A percentile compares a stretch with the other conserved stretches of the same genome.
These are phyloP conservation scores for Atkinsonella texensis DNA, from an alignment of 2,329 filamentous ascomycete species.

Conservation along the genomic window DNA sequence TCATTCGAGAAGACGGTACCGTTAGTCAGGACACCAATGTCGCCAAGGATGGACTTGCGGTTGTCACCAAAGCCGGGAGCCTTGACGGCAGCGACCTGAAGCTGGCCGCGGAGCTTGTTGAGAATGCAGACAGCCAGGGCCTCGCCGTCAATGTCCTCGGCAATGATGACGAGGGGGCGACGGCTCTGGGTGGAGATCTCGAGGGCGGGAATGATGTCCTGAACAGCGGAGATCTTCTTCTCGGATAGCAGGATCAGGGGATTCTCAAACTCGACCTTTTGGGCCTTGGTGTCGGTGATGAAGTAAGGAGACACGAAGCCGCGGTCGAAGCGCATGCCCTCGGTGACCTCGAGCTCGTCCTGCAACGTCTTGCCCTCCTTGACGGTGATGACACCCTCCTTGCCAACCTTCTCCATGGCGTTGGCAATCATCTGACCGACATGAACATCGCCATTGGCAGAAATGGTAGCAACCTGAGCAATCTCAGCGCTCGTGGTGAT, in stretches of 20 bases:
- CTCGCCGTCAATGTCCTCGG: constrained; percentile 98
- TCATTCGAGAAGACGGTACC: constrained; percentile 96
- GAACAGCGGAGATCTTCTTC: constrained; percentile 99
- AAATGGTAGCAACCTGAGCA: constrained; percentile 96
- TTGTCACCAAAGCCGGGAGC: constrained; percentile 99
- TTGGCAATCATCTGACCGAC: constrained; percentile 93
- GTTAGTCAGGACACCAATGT: constrained; percentile 91
- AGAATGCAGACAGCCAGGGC: constrained; percentile 97
- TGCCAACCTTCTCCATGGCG: constrained; percentile 99
- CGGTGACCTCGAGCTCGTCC: constrained; percentile 96
- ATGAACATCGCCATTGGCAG: constrained; percentile 90
- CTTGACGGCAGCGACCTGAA: constrained; percentile 98
- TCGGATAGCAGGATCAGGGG: constrained; percentile 95
- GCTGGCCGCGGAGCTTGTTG: constrained; percentile 99
- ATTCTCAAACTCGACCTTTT: constrained; percentile 99
- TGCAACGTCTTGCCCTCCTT: constrained; percentile 99
- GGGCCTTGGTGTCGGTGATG: constrained; percentile 97
- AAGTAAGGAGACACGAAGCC: constrained; percentile 99
- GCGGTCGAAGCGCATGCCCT: constrained; percentile 99
- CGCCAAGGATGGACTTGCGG: constrained; percentile 98
- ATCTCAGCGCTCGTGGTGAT: constrained; percentile 97
- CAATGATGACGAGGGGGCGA: constrained; percentile 94
- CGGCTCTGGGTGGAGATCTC: constrained; percentile 94
- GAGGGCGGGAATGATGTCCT: constrained; percentile 96
- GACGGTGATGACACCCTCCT: constrained; percentile 99